Evolutionary conservation across 345 rosid species (phyloP).

Genomic region (Geranium rotundifolium): DNA sequence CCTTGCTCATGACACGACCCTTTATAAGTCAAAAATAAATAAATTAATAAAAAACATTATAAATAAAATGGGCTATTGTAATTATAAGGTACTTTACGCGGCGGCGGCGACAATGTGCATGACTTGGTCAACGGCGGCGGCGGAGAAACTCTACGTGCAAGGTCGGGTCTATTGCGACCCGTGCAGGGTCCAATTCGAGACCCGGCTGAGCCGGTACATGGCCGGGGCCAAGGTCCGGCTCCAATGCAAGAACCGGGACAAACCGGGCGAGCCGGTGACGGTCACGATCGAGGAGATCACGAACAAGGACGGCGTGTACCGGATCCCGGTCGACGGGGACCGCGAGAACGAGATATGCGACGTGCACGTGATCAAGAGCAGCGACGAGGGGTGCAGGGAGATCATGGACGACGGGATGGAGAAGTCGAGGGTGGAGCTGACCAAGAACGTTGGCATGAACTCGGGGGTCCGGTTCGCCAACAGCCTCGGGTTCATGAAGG

Average conservation of each 20-base stretch:
- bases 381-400: background rate
- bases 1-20: too few species aligned
- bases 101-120: too few species aligned
- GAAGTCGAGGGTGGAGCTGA: background rate
- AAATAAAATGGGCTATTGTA: too few species aligned
- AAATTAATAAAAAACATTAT: too few species aligned
- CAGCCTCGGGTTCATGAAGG: background rate
- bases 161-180: conserved; percentile 3
- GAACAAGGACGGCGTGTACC: background rate
- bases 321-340: conserved; percentile 2
- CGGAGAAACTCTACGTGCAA: background rate
- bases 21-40: too few species aligned
- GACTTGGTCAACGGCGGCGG: too few species aligned
- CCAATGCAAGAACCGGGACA: background rate
- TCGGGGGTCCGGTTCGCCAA: background rate
- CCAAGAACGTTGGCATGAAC: background rate
- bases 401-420: background rate
- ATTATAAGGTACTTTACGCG: too few species aligned
- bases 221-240: conserved; percentile 1
- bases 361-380: background rate
- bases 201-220: background rate
- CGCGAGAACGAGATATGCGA: conserved; percentile 4
- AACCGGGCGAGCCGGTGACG: background rate
- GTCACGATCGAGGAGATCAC: background rate
- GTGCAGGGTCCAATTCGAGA: conserved; percentile 1